Evolutionary conservation across 2,329 filamentous ascomycete genomes (phyloP), one percentile per base, ranked within the genome.

Genomic region (Aspergillus hiratsukae): DNA sequence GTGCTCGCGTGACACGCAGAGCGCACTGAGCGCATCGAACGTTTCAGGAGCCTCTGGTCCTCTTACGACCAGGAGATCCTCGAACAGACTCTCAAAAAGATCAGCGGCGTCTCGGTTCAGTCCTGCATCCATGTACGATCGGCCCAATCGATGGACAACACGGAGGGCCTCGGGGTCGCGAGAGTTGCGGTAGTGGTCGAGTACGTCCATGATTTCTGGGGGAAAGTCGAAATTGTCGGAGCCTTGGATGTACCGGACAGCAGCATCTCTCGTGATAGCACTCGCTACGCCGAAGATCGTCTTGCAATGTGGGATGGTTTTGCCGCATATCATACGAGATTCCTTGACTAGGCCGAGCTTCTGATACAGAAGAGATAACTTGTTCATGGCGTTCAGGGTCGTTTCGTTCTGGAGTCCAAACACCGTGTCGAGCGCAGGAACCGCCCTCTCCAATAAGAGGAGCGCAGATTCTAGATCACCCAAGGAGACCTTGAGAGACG

Each of bases 151-250:
- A 49, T 69, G 66, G 37, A 69, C 59, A 14, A 70, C 67, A 5
- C 63, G 60, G 14, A 69, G 64, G 19, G 64, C 60, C 19, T 69
- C 64, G 1, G 62, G 48, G 14, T 63, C 58, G 25, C 58, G 60
- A 17, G 66, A 66, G 9, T 53, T 61, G 25, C 61, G 64, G 51
- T 69, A 70, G n/a, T 64, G 60, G 19, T 68, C 66, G 6, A 69
- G 61, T 10, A 66, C 61, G 9, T 64, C 60, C 48, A 62, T 59
- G 49, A 70, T 64, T 9, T 69, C 67, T 5, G 56, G 14, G 4
- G 67, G 63, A 31, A 70, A 70, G 52, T 70, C 68, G 43, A 70
- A 68, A 51, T 66, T 68, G 1, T 62, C 64, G 1, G 66, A 63
- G 52, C 61, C 59, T 23, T 68, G 62, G 1, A 70, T 52, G 52